A percentile compares a stretch with the other conserved stretches of the same genome.
phyloP scores from a whole-genome alignment of 1,139 yeast genomes.

The Kurtzmaniella quercitrusa region DNA sequence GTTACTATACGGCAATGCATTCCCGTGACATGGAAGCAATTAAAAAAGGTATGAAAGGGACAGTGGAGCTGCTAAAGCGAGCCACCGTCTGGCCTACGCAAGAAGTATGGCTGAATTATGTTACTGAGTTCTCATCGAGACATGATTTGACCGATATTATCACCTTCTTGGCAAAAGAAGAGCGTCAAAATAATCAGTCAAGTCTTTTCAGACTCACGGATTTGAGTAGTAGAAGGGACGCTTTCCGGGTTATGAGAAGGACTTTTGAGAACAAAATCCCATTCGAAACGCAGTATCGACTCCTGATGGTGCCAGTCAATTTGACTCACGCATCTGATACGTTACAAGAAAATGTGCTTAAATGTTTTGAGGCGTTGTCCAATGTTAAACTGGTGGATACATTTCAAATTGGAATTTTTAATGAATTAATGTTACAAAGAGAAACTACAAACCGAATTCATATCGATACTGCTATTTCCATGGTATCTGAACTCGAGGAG shows the following conservation, averaged over 20 bases:
- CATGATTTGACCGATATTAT: slow-evolving; percentile 42
- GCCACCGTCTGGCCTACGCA: slow-evolving; percentile 74
- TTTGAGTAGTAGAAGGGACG: slow-evolving; percentile 38
- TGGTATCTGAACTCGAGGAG: slow-evolving; percentile 55
- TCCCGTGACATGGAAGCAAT: slow-evolving; percentile 41
- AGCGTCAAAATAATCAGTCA: slow-evolving; percentile 15
- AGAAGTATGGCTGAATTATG: slow-evolving; percentile 55
- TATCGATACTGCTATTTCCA: slow-evolving; percentile 24
- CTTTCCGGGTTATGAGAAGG: slow-evolving; percentile 42
- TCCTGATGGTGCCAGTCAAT: slow-evolving; percentile 59
- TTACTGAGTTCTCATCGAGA: slow-evolving; percentile 44
- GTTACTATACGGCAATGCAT: slow-evolving; percentile 58
- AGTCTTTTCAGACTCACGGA: slow-evolving; percentile 38
- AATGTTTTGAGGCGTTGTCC: slow-evolving; percentile 36
- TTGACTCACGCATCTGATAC: slow-evolving; percentile 22
- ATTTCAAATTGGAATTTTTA: slow-evolving; percentile 40
- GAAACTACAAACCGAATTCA: slow-evolving; percentile 19
- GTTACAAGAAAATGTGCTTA: slow-evolving; percentile 23
- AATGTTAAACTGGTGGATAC: slow-evolving; percentile 36
- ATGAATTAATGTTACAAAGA: slow-evolving; percentile 23
- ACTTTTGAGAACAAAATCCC: slow-evolving; percentile 22
- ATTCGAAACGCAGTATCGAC: slow-evolving; percentile 52
- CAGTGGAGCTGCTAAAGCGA: slow-evolving; percentile 35
- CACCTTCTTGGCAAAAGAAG: slow-evolving; percentile 41
- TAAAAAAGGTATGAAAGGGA: slow-evolving; percentile 36